phyloP scores from a whole-genome alignment of 1,284 basidiomycete genomes.

The Coniophora puteana region DNA sequence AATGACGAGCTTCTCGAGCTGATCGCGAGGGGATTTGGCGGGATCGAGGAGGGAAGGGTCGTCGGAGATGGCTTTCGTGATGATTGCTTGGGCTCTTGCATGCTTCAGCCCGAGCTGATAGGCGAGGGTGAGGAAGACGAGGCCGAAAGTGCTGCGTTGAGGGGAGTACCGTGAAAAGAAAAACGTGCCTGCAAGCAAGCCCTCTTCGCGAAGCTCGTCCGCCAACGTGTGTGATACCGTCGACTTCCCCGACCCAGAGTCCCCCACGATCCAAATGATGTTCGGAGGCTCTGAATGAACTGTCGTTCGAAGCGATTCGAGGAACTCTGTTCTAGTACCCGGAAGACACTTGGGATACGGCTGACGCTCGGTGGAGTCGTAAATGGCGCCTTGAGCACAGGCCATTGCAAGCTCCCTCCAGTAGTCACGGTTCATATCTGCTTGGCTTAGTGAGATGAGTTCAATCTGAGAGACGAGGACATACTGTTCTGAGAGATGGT shows the following conservation, averaged over 20 bases:
- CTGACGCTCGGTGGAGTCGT: neutral
- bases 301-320: no score
- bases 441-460: no score
- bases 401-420: constrained; percentile 1
- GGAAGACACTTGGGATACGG: constrained; percentile 1
- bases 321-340: neutral
- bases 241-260: neutral
- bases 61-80: neutral
- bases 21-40: neutral
- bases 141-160: neutral
- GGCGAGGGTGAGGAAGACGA: neutral
- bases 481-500: no score
- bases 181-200: no score
- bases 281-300: neutral
- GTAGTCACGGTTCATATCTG: no score
- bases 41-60: constrained; percentile 1
- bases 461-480: no score
- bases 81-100: neutral
- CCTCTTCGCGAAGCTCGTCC: neutral
- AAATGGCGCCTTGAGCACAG: neutral
- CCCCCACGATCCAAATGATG: constrained; percentile 1
- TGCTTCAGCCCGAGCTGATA: neutral
- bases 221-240: neutral
- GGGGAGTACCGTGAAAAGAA: neutral
- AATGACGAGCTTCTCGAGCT: neutral